phyloP scores from a whole-genome alignment of 768 basidiomycete species.

The Agaricus blazei region DNA sequence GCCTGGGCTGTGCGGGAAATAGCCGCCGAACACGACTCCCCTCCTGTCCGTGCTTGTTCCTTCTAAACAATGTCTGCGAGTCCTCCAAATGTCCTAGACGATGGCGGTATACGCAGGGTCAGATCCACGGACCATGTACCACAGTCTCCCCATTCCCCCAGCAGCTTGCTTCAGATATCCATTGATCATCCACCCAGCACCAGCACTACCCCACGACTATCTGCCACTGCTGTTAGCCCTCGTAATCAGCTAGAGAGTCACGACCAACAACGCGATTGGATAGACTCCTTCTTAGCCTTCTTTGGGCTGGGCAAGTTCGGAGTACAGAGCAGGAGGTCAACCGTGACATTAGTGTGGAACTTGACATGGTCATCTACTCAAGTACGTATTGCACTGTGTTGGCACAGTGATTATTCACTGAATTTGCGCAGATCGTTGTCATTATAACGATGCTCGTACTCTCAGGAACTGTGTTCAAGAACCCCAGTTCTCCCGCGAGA shows the following conservation, averaged over 20 bases:
- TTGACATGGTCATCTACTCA: slow-evolving; percentile 47
- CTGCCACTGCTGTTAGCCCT: not conserved
- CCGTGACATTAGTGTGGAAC: slow-evolving; percentile 49
- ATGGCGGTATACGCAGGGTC: slow-evolving; percentile 27
- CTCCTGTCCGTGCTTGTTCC: not conserved
- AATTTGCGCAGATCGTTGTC: slow-evolving; percentile 36
- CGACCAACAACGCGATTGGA: not conserved
- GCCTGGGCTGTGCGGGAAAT: not conserved
- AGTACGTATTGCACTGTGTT: slow-evolving; percentile 23
- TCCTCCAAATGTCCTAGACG: slow-evolving; percentile 15
- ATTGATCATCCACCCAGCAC: not conserved
- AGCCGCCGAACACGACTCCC: not conserved
- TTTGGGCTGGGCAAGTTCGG: slow-evolving; percentile 54
- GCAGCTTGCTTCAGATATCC: not conserved
- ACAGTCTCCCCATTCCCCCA: slow-evolving; percentile 18
- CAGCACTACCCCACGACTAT: not conserved
- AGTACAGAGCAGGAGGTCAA: slow-evolving; percentile 43
- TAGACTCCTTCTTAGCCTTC: slow-evolving; percentile 23
- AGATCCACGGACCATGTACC: slow-evolving; percentile 37
- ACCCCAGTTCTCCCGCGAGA: slow-evolving; percentile 31
- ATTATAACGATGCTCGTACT: slow-evolving; percentile 47
- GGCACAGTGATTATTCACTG: not conserved
- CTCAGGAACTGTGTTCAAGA: slow-evolving; percentile 38
- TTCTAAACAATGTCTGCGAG: slow-evolving; percentile 14
- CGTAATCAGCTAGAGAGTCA: slow-evolving; percentile 7